These are phyloP conservation scores for Tulasnella sp. DNA, from an alignment of 768 basidiomycete species.

Conservation along the genomic window DNA sequence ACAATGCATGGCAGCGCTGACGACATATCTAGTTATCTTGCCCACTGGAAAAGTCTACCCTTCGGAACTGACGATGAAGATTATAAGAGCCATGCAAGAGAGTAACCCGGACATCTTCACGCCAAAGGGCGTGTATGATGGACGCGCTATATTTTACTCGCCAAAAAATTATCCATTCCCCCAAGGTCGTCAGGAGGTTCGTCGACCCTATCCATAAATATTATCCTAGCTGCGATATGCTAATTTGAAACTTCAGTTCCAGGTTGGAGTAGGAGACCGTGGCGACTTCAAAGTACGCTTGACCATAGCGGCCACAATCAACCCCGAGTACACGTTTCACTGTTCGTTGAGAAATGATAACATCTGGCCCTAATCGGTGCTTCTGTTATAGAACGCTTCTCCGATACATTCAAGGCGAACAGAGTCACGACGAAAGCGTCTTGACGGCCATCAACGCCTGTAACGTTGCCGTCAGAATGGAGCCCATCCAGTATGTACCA, in stretches of 20 bases:
- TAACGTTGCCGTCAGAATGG: slow-evolving; percentile 68
- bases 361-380: too few species aligned
- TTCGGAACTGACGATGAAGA: slow-evolving; percentile 53
- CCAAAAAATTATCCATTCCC: slow-evolving; percentile 50
- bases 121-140: slow-evolving; percentile 65
- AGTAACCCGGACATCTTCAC: slow-evolving; percentile 53
- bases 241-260: slow-evolving; percentile 36
- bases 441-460: slow-evolving; percentile 49
- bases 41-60: slow-evolving; percentile 62
- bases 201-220: slow-evolving; percentile 15
- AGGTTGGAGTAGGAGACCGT: slow-evolving; percentile 40
- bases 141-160: slow-evolving; percentile 66
- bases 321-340: slow-evolving; percentile 36
- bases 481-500: slow-evolving; percentile 39
- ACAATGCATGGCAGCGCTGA: slow-evolving; percentile 11
- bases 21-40: slow-evolving; percentile 39
- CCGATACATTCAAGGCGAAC: slow-evolving; percentile 51
- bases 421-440: slow-evolving; percentile 57
- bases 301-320: slow-evolving; percentile 46
- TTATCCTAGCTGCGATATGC: not conserved
- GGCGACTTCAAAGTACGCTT: slow-evolving; percentile 40
- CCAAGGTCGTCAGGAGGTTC: slow-evolving; percentile 32
- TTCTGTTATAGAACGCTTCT: slow-evolving; percentile 46
- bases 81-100: slow-evolving; percentile 51
- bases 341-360: too few species aligned